Evolutionary conservation across 305 asterid species (phyloP).

Genomic region (Striga hermonthica): DNA sequence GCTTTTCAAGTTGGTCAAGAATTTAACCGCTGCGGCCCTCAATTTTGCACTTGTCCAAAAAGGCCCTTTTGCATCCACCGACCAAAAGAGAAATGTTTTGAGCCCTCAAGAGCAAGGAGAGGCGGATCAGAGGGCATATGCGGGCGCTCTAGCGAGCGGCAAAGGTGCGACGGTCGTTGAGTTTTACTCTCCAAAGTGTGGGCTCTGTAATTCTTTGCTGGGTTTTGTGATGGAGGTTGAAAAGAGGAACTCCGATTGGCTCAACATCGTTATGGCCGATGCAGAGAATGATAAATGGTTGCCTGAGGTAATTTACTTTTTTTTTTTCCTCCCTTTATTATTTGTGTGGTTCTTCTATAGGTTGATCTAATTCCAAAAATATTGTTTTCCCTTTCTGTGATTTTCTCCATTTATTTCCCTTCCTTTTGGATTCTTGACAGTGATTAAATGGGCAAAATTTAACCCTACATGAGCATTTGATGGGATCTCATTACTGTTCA

Average conservation of each 20-base stretch:
- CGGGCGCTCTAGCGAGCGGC: constrained; percentile 61
- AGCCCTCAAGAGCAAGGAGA: constrained; percentile 63
- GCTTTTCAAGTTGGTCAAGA: constrained; percentile 63
- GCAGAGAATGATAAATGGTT: constrained; percentile 80
- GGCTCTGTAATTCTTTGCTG: constrained; percentile 76
- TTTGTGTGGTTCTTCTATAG: background rate
- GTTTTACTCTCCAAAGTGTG: constrained; percentile 86
- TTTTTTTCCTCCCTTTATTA: background rate
- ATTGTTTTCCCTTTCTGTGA: background rate
- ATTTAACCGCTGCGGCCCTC: constrained; percentile 44
- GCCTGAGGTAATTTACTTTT: constrained; percentile 61
- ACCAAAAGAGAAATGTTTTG: constrained; percentile 34
- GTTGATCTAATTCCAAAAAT: background rate
- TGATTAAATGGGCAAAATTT: too few relatives aligned
- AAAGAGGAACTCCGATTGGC: constrained; percentile 71
- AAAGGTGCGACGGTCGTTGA: constrained; percentile 77
- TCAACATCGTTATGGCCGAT: constrained; percentile 80
- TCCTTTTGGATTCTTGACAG: too few relatives aligned
- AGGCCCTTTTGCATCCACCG: constrained; percentile 24
- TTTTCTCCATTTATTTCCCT: background rate
- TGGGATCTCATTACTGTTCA: background rate
- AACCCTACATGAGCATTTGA: background rate
- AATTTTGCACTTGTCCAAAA: constrained; percentile 33
- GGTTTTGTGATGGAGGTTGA: constrained; percentile 66
- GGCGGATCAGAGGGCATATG: constrained; percentile 74